Conservation (phyloP, 768 basidiomycete genomes). For the Xerocomus brunneocitrinus region DNA sequence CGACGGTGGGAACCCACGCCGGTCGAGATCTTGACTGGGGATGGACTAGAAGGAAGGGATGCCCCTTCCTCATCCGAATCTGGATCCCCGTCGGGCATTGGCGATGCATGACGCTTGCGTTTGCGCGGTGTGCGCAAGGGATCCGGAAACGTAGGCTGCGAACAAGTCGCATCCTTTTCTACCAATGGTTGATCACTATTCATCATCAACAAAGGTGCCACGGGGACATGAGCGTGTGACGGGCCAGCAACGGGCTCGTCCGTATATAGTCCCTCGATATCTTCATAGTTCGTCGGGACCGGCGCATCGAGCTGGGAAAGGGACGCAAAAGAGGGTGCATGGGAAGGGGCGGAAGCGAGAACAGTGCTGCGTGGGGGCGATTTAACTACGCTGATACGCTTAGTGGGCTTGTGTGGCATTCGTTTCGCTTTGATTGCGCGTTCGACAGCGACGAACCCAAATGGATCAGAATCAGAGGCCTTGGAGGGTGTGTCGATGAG, state of each 20-base stretch:
- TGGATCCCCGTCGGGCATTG: background rate
- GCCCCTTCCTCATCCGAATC: slow-evolving; percentile 10
- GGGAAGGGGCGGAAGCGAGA: slow-evolving; percentile 13
- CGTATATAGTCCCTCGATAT: slow-evolving; percentile 33
- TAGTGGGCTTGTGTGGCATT: slow-evolving; percentile 5
- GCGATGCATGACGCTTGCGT: slow-evolving; percentile 18
- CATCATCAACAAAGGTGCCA: slow-evolving; percentile 24
- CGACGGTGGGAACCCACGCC: slow-evolving; percentile 2
- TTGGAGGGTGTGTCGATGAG: slow-evolving; percentile 19
- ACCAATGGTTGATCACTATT: slow-evolving; percentile 13
- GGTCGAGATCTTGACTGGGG: slow-evolving; percentile 28
- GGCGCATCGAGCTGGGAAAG: slow-evolving; percentile 34
- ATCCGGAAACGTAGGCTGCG: slow-evolving; percentile 18
- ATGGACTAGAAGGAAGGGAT: slow-evolving; percentile 24
- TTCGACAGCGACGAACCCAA: slow-evolving; percentile 55
- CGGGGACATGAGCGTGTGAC: slow-evolving; percentile 14
- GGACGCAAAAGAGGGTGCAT: slow-evolving; percentile 19
- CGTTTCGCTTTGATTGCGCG: slow-evolving; percentile 45
- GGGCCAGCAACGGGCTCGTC: slow-evolving; percentile 30
- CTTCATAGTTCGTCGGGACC: slow-evolving; percentile 29
- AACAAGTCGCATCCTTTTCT: slow-evolving; percentile 4
- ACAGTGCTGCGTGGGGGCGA: slow-evolving; percentile 20
- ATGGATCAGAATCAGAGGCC: slow-evolving; percentile 44
- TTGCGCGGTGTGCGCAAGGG: slow-evolving; percentile 32
- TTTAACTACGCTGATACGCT: slow-evolving; percentile 11